Conservation (phyloP, 257 asterid species). For the Nicotiana obtusifolia region DNA sequence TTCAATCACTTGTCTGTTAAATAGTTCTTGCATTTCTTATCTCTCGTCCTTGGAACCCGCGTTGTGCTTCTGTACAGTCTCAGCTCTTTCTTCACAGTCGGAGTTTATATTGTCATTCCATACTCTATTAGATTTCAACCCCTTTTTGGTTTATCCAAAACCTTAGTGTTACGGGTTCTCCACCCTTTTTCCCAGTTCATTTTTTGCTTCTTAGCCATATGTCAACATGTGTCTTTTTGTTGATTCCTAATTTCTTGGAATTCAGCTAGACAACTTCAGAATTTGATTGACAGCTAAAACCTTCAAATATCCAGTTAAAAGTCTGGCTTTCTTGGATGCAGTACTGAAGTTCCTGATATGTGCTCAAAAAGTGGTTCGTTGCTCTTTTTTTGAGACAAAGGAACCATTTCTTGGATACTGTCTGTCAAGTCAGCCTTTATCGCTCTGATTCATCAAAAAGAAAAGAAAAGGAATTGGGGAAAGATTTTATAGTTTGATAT, state of each 20-base stretch:
- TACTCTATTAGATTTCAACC: not conserved
- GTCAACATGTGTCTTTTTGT: not conserved
- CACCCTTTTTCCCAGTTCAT: not conserved
- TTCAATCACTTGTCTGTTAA: not conserved
- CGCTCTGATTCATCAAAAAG: too few relatives aligned
- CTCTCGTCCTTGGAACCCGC: not conserved
- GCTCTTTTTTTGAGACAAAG: too few relatives aligned
- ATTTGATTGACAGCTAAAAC: not conserved
- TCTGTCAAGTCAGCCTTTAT: not conserved
- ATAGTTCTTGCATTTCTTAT: not conserved
- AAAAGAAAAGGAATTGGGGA: not conserved
- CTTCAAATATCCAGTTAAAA: not conserved
- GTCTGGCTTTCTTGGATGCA: not conserved
- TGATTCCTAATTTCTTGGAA: not conserved
- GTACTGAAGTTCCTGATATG: not conserved
- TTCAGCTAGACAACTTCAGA: not conserved
- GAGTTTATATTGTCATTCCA: not conserved
- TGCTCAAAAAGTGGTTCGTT: too few relatives aligned
- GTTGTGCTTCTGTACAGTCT: not conserved
- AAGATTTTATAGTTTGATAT: slow-evolving; percentile 12
- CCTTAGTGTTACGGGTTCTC: not conserved
- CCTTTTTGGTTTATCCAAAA: not conserved
- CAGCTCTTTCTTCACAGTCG: not conserved
- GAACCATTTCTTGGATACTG: too few relatives aligned
- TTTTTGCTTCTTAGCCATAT: not conserved